Conservation (phyloP, 1,139 yeast genomes). For the Geotrichum aggregatum region DNA sequence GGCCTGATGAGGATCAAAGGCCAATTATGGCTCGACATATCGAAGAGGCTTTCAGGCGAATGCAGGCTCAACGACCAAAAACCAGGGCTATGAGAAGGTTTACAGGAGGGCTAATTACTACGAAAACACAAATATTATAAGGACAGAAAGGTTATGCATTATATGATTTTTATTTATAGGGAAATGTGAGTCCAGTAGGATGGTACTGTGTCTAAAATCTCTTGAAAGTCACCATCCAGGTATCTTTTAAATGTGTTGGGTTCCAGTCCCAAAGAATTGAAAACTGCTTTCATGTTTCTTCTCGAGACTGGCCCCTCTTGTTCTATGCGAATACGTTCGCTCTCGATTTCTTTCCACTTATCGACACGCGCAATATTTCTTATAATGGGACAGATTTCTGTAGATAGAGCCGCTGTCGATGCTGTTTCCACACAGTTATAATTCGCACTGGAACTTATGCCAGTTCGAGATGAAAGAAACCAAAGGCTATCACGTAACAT, state of each 20-base stretch:
- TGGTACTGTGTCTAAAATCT: slow-evolving; percentile 11
- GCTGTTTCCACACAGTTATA: slow-evolving; percentile 12
- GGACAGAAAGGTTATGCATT: not conserved
- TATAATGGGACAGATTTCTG: slow-evolving; percentile 8
- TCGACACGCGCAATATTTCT: slow-evolving; percentile 10
- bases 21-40: slow-evolving; percentile 83
- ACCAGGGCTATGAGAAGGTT: slow-evolving; percentile 63
- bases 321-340: not conserved
- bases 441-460: slow-evolving; percentile 1
- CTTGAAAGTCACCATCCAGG: slow-evolving; percentile 7
- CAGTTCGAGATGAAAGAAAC: slow-evolving; percentile 4
- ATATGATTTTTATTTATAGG: not conserved
- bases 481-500: slow-evolving; percentile 2
- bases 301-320: slow-evolving; percentile 7
- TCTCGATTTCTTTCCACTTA: not conserved
- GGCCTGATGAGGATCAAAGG: slow-evolving; percentile 80
- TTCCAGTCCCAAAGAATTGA: not conserved
- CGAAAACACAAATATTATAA: slow-evolving; percentile 38
- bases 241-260: not conserved
- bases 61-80: slow-evolving; percentile 60
- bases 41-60: slow-evolving; percentile 84
- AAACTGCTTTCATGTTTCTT: slow-evolving; percentile 1
- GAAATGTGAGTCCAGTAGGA: slow-evolving; percentile 5
- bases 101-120: slow-evolving; percentile 58
- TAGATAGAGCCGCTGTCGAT: slow-evolving; percentile 5